A percentile compares a stretch with the other conserved stretches of the same genome.
Conservation (phyloP, 2,329 filamentous ascomycete genomes). For the Rhynchosporium agropyri region DNA sequence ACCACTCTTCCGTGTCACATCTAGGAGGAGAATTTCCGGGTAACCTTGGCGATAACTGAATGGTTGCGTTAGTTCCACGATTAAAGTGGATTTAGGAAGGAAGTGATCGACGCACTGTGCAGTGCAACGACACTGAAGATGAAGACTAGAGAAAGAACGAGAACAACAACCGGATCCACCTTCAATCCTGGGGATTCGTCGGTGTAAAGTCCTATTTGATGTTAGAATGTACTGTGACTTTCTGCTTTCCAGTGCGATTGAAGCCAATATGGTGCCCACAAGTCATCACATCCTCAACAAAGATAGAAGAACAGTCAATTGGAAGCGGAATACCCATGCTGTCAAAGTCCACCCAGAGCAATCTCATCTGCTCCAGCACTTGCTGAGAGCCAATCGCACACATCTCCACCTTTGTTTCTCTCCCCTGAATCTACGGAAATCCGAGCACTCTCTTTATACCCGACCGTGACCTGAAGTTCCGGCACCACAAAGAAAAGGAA, state of each 20-base stretch:
- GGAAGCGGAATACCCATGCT: too few relatives aligned
- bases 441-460: not conserved
- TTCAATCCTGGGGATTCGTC: conserved; percentile 97
- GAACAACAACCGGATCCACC: conserved; percentile 95
- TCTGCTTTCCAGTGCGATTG: not conserved
- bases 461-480: not conserved
- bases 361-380: too few relatives aligned
- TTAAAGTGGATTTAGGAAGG: conserved; percentile 12
- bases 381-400: not conserved
- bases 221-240: conserved; percentile 1
- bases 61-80: not conserved
- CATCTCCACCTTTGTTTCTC: too few relatives aligned
- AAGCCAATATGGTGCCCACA: too few relatives aligned
- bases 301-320: too few relatives aligned
- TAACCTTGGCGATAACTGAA: conserved; percentile 91
- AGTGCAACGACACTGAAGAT: conserved; percentile 98
- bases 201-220: conserved; percentile 78
- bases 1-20: not conserved
- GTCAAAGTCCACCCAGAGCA: too few relatives aligned
- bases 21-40: conserved; percentile 72
- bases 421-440: too few relatives aligned
- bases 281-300: not conserved
- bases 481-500: conserved; percentile 10
- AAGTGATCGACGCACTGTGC: conserved; percentile 74
- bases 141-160: conserved; percentile 95